Evolutionary conservation across 1,284 basidiomycete species (phyloP).

Genomic region (Kwoniella shivajii): DNA sequence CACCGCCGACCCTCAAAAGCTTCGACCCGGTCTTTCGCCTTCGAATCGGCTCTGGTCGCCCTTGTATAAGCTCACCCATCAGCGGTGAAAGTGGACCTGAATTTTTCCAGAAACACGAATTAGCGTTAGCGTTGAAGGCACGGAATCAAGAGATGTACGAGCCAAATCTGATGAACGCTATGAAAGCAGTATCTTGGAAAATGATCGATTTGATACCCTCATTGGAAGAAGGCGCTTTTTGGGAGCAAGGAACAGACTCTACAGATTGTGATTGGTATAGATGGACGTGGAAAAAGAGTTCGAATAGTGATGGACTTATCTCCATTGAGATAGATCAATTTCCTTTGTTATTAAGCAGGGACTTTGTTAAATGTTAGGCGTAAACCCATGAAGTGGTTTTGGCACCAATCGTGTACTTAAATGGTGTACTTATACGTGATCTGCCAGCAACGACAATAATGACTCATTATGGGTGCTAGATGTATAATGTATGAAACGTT

Average conservation of each 20-base stretch:
- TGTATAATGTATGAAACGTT: too few relatives aligned
- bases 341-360: neutral
- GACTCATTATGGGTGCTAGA: too few relatives aligned
- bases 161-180: neutral
- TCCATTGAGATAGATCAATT: neutral
- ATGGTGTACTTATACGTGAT: too few relatives aligned
- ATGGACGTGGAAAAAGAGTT: neutral
- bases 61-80: neutral
- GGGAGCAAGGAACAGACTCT: neutral
- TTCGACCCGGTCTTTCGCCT: neutral
- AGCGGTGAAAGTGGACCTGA: too few relatives aligned
- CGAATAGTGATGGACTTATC: neutral
- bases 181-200: neutral
- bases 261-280: neutral
- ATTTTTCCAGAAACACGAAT: neutral
- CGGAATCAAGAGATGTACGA: neutral
- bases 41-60: too few relatives aligned
- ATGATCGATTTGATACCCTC: neutral
- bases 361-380: neutral
- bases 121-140: neutral
- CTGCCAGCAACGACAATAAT: too few relatives aligned
- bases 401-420: too few relatives aligned
- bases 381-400: too few relatives aligned
- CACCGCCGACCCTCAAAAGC: neutral
- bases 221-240: neutral